These are phyloP conservation scores for Pulveroboletus sp. DNA, from an alignment of 768 basidiomycete species.

Conservation along the genomic window DNA sequence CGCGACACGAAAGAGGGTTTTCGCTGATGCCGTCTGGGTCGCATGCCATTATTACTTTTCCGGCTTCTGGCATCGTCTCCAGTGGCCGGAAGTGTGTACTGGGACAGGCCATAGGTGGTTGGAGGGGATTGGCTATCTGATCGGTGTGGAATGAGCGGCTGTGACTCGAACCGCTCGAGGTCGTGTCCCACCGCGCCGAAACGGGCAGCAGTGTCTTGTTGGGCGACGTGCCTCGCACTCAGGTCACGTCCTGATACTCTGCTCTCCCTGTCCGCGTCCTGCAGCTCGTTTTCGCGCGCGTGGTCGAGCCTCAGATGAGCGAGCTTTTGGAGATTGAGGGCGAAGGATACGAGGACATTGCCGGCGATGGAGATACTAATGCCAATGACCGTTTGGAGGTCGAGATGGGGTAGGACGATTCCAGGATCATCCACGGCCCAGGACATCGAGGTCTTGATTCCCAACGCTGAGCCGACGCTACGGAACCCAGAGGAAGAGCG, in stretches of 20 bases:
- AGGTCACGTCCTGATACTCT: conserved; percentile 3
- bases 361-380: conserved; percentile 80
- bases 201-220: not conserved
- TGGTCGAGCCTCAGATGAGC: conserved; percentile 71
- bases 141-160: conserved; percentile 28
- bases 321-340: conserved; percentile 89
- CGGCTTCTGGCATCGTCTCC: conserved; percentile 28
- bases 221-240: not conserved
- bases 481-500: not conserved
- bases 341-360: conserved; percentile 85
- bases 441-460: conserved; percentile 9
- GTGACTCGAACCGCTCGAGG: conserved; percentile 19
- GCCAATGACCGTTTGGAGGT: conserved; percentile 60
- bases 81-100: conserved; percentile 2
- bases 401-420: conserved; percentile 53
- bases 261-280: conserved; percentile 12
- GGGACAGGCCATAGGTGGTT: conserved; percentile 17
- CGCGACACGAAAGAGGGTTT: conserved; percentile 35
- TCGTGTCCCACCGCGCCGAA: conserved; percentile 7
- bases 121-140: conserved; percentile 18
- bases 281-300: conserved; percentile 21
- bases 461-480: not conserved
- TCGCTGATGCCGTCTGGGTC: conserved; percentile 19
- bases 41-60: conserved; percentile 21
- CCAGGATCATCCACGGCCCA: conserved; percentile 16